phyloP scores from a whole-genome alignment of 306 rosid genomes.

The Myrica gale region DNA sequence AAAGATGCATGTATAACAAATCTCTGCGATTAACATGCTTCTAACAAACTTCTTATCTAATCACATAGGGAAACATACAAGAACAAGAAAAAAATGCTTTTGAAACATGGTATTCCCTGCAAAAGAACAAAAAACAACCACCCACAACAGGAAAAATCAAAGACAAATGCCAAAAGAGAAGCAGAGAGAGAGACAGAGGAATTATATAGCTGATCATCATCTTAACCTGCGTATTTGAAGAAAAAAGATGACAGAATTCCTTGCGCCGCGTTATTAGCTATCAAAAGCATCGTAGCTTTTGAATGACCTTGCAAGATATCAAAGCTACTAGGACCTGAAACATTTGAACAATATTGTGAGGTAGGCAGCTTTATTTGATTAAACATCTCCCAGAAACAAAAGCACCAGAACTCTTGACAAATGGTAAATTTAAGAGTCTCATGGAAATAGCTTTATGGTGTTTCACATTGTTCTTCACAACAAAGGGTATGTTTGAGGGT shows the following conservation, averaged over 20 bases:
- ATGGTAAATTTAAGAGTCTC: not conserved
- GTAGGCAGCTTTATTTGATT: constrained; percentile 17
- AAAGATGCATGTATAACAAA: constrained; percentile 12
- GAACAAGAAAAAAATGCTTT: not conserved
- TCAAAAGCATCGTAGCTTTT: constrained; percentile 84
- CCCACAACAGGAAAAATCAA: no score
- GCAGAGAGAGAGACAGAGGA: not conserved
- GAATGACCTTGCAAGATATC: constrained; percentile 97
- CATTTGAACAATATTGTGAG: constrained; percentile 29
- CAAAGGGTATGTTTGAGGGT: no score
- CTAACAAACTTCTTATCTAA: not conserved
- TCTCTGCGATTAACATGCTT: constrained; percentile 4
- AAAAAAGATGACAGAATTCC: constrained; percentile 97
- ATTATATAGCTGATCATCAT: constrained; percentile 4
- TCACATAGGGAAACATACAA: no score
- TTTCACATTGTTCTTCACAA: not conserved
- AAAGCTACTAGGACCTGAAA: constrained; percentile 84
- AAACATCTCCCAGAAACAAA: not conserved
- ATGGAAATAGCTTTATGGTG: not conserved
- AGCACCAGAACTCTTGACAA: not conserved
- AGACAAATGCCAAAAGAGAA: not conserved
- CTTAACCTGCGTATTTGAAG: constrained; percentile 96
- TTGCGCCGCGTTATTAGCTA: constrained; percentile 96
- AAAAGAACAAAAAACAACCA: not conserved
- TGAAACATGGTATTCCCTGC: not conserved